Evolutionary conservation across 495 filamentous ascomycete genomes (phyloP), one percentile per base, ranked within the genome.

Genomic region (Neurospora tetrasperma): DNA sequence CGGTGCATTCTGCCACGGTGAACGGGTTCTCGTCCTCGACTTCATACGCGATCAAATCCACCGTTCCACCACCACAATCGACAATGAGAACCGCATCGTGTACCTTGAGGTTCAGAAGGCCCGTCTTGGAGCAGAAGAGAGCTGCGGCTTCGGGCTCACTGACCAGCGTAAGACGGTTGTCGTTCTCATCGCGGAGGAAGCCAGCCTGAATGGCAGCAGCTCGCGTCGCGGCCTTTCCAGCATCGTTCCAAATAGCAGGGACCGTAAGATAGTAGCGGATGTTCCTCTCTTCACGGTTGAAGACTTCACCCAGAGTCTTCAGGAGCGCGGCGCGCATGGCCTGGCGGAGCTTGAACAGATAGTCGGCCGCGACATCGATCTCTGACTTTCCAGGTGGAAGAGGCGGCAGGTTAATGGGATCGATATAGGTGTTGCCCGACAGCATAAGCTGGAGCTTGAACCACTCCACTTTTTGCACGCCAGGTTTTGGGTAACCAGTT

Each of bases 391-490:
- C 90, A 20, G 90, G 90, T 20, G 90, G 90, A 69, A 92, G 88
- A 42, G 90, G 90, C 16, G 90, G 90, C 71, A 92, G 85, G 85
- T 92, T 92, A 81, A 92, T 92, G 70, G 90, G 90, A 76, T 92
- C 90, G 76, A 92, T 92, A 78, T 92, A 92, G 6, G 90, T 92
- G 83, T 92, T 92, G 72, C 90, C 90, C 27, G 89, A 91, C 71
- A 92, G 82, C 90, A 92, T 92, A 62, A 92, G 85, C 83, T 92
- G 90, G 31, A 92, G 86, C 83, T 92, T 92, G 85, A 92, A 92
- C 90, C 90, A 92, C 76, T 92, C 90, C 9, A 92, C 90, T 82
- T 92, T 92, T 77, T 92, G 90, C 73, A 92, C 90, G 73, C 90
- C 90, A 10, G 89, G 89, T 83, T 92, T 92, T 71, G 90, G 90